These are phyloP conservation scores for Raffaelea ambrosiae DNA, from an alignment of 2,329 filamentous ascomycete species.

Conservation along the genomic window DNA sequence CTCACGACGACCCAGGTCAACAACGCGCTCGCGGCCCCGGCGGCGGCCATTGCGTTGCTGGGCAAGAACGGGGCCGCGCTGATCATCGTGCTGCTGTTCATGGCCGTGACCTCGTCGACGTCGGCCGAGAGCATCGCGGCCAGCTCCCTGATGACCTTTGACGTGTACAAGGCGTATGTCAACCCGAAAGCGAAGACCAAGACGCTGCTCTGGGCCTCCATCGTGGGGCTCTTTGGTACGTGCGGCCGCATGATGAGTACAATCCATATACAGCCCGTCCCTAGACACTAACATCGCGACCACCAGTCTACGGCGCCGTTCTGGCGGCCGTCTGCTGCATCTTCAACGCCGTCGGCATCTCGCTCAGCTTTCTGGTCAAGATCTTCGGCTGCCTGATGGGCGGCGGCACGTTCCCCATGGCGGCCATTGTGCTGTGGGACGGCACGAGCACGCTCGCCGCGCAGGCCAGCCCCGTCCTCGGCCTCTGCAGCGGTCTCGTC, in stretches of 20 bases:
- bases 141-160: constrained; percentile 25
- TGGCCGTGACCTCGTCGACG: constrained; percentile 34
- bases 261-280: constrained; percentile 21
- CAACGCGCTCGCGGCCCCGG: constrained; percentile 20
- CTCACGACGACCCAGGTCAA: constrained; percentile 19
- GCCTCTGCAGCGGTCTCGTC: too few species aligned
- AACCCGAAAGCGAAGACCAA: constrained; percentile 15
- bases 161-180: constrained; percentile 28
- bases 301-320: too few species aligned
- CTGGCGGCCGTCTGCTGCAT: constrained; percentile 22
- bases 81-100: constrained; percentile 32
- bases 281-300: too few species aligned
- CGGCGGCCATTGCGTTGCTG: constrained; percentile 22
- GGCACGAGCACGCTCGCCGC: too few species aligned
- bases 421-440: too few species aligned
- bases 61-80: constrained; percentile 22
- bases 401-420: too few species aligned
- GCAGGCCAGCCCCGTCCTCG: too few species aligned
- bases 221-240: constrained; percentile 24
- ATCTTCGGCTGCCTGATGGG: not conserved
- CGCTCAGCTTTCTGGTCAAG: not conserved
- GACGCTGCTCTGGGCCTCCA: constrained; percentile 19
- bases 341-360: constrained; percentile 20
- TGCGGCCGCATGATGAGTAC: too few species aligned
- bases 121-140: constrained; percentile 32